Percentiles rank a stretch among this genome's conserved stretches.
These are phyloP conservation scores for Hymenoscyphus fructigenus DNA, from an alignment of 2,329 filamentous ascomycete species.

Conservation along the genomic window DNA sequence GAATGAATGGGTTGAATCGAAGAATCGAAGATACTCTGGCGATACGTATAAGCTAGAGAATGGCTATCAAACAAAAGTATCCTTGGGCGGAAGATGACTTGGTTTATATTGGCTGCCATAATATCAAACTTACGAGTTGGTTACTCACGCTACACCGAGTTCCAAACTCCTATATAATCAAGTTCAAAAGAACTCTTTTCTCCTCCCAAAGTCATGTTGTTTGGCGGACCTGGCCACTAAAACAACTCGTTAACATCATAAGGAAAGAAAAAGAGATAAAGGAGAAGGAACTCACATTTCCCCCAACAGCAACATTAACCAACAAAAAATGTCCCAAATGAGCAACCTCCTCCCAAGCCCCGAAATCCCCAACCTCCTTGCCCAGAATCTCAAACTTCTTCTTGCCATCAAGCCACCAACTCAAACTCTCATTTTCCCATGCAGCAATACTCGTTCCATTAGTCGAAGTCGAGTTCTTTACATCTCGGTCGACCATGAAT, in stretches of 20 bases:
- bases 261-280: neutral
- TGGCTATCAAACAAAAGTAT: too few relatives aligned
- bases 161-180: constrained; percentile 43
- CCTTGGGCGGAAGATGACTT: too few relatives aligned
- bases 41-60: too few relatives aligned
- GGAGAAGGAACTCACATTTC: constrained; percentile 17
- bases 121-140: too few relatives aligned
- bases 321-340: constrained; percentile 39
- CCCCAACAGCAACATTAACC: constrained; percentile 44
- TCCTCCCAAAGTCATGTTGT: constrained; percentile 37
- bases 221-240: constrained; percentile 37
- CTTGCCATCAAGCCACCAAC: constrained; percentile 39
- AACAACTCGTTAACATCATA: neutral
- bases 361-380: constrained; percentile 28
- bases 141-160: constrained; percentile 19
- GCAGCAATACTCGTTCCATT: constrained; percentile 7
- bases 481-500: constrained; percentile 38
- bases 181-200: constrained; percentile 40
- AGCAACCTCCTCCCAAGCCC: constrained; percentile 37
- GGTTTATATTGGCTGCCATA: too few relatives aligned
- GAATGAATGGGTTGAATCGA: too few relatives aligned
- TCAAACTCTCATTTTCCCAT: constrained; percentile 35
- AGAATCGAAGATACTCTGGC: too few relatives aligned
- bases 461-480: neutral
- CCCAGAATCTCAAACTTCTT: constrained; percentile 34